A percentile compares a stretch with the other conserved stretches of the same genome.
Conservation (phyloP, 371 early-diverging fungal species). For the Nosema muscidifuracis region DNA sequence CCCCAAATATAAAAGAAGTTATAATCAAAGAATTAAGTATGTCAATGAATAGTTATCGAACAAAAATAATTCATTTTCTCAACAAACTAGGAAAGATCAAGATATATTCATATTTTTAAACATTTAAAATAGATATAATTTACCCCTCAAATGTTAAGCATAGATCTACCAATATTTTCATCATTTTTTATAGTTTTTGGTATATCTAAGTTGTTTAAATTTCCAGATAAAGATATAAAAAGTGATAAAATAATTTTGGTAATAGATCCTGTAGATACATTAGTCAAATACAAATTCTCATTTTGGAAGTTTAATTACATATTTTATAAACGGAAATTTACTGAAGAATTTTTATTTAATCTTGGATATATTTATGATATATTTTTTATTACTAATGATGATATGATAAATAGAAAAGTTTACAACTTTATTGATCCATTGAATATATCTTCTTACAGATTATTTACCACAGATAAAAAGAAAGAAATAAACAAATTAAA, state of each 20-base stretch:
- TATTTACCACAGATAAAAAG: constrained; percentile 24
- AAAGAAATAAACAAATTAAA: neutral
- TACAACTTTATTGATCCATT: constrained; percentile 11
- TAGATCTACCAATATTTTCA: neutral
- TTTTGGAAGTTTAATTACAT: constrained; percentile 11
- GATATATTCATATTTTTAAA: too few relatives aligned
- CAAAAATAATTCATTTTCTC: neutral
- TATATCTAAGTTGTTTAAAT: neutral
- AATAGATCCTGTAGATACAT: constrained; percentile 12
- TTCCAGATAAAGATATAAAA: neutral
- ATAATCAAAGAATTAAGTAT: neutral
- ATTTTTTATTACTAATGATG: constrained; percentile 11
- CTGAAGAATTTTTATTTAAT: constrained; percentile 39
- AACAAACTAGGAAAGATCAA: neutral
- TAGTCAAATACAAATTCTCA: constrained; percentile 22
- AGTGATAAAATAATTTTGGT: neutral
- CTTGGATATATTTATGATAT: constrained; percentile 29
- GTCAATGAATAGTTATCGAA: neutral
- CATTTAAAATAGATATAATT: too few relatives aligned
- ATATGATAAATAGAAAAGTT: neutral
- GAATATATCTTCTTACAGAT: constrained; percentile 17
- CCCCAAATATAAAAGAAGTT: neutral
- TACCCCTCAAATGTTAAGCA: neutral
- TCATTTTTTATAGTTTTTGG: neutral
- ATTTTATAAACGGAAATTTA: constrained; percentile 6